phyloP scores from a whole-genome alignment of 352 stramenopile genomes.

The Phytopythium helicoides region DNA sequence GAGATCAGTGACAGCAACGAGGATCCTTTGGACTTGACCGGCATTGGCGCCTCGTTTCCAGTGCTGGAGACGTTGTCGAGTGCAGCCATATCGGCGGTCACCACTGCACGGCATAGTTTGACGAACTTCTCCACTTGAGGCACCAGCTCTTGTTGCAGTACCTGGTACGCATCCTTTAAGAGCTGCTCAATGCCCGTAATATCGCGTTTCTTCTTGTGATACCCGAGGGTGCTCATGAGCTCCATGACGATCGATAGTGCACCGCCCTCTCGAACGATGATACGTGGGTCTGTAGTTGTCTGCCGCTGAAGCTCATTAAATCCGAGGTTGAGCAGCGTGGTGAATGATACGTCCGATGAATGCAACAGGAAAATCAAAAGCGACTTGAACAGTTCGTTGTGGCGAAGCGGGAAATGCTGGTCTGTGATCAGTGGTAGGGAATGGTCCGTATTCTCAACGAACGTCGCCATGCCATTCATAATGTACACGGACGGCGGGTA shows the following conservation, averaged over 20 bases:
- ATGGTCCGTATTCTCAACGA: conserved; percentile 83
- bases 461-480: conserved; percentile 80
- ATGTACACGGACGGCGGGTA: conserved; percentile 85
- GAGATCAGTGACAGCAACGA: conserved; percentile 73
- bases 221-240: conserved; percentile 80
- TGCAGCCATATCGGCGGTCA: conserved; percentile 45
- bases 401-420: conserved; percentile 68
- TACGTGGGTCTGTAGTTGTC: conserved; percentile 47
- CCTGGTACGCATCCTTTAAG: conserved; percentile 43
- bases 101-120: conserved; percentile 62
- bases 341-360: conserved; percentile 67
- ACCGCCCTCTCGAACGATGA: conserved; percentile 75
- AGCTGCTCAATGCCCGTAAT: conserved; percentile 64
- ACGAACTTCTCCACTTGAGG: conserved; percentile 81
- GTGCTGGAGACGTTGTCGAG: conserved; percentile 45
- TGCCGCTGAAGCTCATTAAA: conserved; percentile 79
- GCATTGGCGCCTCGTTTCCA: conserved; percentile 33
- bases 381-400: conserved; percentile 84
- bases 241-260: conserved; percentile 87
- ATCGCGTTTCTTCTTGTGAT: conserved; percentile 84
- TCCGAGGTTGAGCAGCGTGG: conserved; percentile 72
- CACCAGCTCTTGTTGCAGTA: conserved; percentile 48
- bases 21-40: conserved; percentile 64
- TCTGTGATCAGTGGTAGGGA: conserved; percentile 82
- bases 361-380: conserved; percentile 65